A percentile compares a stretch with the other conserved stretches of the same genome.
Evolutionary conservation across 1,284 basidiomycete genomes (phyloP).

Genomic region (Leccinum angustisporum): DNA sequence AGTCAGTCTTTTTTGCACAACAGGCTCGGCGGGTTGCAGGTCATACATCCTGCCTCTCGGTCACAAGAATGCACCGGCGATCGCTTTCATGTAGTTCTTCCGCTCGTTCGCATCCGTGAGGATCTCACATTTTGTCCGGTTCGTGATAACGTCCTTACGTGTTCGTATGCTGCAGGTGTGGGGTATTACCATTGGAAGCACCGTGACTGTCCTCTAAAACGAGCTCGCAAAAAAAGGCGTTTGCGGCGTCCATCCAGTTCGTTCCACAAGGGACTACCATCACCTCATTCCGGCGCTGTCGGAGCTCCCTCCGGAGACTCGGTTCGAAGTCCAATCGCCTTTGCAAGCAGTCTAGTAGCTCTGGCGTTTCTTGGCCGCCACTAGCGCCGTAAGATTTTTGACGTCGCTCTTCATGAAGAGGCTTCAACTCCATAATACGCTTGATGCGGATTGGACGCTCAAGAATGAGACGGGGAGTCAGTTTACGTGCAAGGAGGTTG

Average conservation of each 20-base stretch:
- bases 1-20: no score
- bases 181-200: constrained; percentile 20
- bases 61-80: constrained; percentile 26
- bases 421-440: constrained; percentile 3
- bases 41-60: constrained; percentile 10
- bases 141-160: no score
- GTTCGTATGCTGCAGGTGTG: constrained; percentile 14
- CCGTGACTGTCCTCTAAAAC: constrained; percentile 19
- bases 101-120: constrained; percentile 27
- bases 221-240: constrained; percentile 11
- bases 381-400: constrained; percentile 10
- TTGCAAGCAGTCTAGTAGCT: constrained; percentile 13
- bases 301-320: neutral
- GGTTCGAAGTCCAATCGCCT: constrained; percentile 11
- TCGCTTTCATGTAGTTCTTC: constrained; percentile 29
- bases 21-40: no score
- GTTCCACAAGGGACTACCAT: neutral
- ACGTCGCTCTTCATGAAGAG: constrained; percentile 19
- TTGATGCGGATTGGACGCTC: constrained; percentile 16
- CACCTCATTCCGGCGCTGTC: constrained; percentile 16
- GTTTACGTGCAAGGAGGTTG: neutral
- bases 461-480: neutral
- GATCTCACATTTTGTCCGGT: neutral
- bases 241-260: constrained; percentile 1
- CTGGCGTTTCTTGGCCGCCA: constrained; percentile 11